Conservation (phyloP, 805 yeast genomes). For the Wickerhamiella dianesei region DNA sequence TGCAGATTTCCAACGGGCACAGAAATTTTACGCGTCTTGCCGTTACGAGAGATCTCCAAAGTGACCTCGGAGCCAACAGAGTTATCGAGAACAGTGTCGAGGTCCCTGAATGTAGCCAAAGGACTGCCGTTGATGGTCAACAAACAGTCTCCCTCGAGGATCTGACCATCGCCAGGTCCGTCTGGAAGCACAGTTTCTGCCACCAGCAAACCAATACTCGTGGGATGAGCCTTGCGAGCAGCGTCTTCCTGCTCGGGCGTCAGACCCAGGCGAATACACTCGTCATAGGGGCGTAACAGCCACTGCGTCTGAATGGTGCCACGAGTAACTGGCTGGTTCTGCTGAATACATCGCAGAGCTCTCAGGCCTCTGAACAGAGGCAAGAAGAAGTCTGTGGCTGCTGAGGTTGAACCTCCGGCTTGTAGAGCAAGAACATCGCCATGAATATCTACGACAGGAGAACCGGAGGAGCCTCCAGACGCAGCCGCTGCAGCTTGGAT, state of each 20-base stretch:
- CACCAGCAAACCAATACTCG: slow-evolving; percentile 64
- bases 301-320: slow-evolving; percentile 91
- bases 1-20: slow-evolving; percentile 65
- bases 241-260: slow-evolving; percentile 56
- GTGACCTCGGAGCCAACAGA: slow-evolving; percentile 46
- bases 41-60: slow-evolving; percentile 61
- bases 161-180: slow-evolving; percentile 64
- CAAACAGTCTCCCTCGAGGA: slow-evolving; percentile 77
- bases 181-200: slow-evolving; percentile 70
- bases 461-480: slow-evolving; percentile 90
- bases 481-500: slow-evolving; percentile 95
- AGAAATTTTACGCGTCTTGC: slow-evolving; percentile 37
- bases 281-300: slow-evolving; percentile 76
- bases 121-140: slow-evolving; percentile 54
- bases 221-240: slow-evolving; percentile 59
- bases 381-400: slow-evolving; percentile 84
- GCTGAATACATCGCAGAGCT: slow-evolving; percentile 64
- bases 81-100: slow-evolving; percentile 72
- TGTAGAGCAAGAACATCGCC: slow-evolving; percentile 84
- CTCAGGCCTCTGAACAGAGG: slow-evolving; percentile 75
- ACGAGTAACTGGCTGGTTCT: slow-evolving; percentile 48
- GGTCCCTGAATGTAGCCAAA: slow-evolving; percentile 57
- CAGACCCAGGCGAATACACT: slow-evolving; percentile 76
- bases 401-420: slow-evolving; percentile 87
- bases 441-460: slow-evolving; percentile 85